phyloP scores from a whole-genome alignment of 2,329 filamentous ascomycete species.

The Beauveria caledonica region DNA sequence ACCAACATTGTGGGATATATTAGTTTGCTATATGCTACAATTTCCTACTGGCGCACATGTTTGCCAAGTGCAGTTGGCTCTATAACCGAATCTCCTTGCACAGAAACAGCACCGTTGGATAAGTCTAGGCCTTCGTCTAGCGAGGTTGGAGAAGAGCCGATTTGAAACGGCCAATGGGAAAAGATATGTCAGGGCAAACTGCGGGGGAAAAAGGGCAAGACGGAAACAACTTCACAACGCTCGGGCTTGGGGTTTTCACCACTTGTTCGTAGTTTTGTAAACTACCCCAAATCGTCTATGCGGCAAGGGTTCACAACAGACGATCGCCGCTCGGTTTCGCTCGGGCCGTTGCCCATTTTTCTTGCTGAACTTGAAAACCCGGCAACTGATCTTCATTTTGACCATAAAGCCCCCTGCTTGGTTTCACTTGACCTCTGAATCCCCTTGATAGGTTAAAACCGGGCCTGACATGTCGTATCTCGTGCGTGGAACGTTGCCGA shows the following conservation, averaged over 20 bases:
- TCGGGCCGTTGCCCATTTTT: neutral
- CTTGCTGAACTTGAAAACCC: neutral
- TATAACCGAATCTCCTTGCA: neutral
- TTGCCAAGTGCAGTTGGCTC: neutral
- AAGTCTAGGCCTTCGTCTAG: neutral
- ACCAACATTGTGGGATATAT: neutral
- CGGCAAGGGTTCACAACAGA: constrained; percentile 2
- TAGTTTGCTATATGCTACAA: neutral
- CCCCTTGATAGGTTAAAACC: too few relatives aligned
- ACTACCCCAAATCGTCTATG: constrained; percentile 7
- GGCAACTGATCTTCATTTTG: too few relatives aligned
- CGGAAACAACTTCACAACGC: neutral
- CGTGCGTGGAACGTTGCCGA: too few relatives aligned
- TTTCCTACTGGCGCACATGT: neutral
- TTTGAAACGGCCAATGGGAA: neutral
- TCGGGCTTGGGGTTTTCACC: neutral
- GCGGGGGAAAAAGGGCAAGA: neutral
- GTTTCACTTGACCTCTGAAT: too few relatives aligned
- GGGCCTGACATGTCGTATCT: too few relatives aligned
- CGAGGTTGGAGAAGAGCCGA: neutral
- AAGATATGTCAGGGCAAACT: neutral
- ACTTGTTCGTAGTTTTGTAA: neutral
- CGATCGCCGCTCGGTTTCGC: neutral
- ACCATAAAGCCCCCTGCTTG: too few relatives aligned
- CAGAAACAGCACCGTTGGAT: neutral